Evolutionary conservation across 495 filamentous ascomycete genomes (phyloP).

Genomic region (Penicillium mononematosum): DNA sequence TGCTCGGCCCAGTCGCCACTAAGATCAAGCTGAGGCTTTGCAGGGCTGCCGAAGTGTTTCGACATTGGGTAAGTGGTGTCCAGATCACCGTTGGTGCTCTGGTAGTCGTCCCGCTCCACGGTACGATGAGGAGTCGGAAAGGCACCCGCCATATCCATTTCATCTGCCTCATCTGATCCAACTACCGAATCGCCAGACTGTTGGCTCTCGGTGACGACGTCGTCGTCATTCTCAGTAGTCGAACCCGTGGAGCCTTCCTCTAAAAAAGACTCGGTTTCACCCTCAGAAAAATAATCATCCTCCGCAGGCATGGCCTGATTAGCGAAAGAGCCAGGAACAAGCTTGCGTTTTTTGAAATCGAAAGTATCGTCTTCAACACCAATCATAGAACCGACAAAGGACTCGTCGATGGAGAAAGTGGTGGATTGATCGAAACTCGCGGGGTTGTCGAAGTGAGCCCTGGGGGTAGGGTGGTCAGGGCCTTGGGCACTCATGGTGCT

Average conservation of each 20-base stretch:
- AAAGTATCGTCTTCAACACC: slow-evolving; percentile 76
- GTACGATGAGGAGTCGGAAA: slow-evolving; percentile 64
- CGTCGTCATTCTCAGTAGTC: slow-evolving; percentile 62
- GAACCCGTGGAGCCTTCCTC: slow-evolving; percentile 83
- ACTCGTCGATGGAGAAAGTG: slow-evolving; percentile 52
- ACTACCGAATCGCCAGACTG: slow-evolving; percentile 63
- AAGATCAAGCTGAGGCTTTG: slow-evolving; percentile 56
- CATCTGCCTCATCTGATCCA: slow-evolving; percentile 68
- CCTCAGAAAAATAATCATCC: slow-evolving; percentile 41
- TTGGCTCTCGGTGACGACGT: slow-evolving; percentile 57
- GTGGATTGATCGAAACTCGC: slow-evolving; percentile 45
- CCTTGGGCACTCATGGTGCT: slow-evolving; percentile 55
- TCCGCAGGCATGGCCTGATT: slow-evolving; percentile 54
- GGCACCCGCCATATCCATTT: slow-evolving; percentile 75
- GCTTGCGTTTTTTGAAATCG: slow-evolving; percentile 70
- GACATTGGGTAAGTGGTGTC: slow-evolving; percentile 42
- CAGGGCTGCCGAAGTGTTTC: slow-evolving; percentile 54
- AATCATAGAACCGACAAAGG: slow-evolving; percentile 46
- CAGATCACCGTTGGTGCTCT: slow-evolving; percentile 44
- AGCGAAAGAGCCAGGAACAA: slow-evolving; percentile 78
- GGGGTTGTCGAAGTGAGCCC: slow-evolving; percentile 41
- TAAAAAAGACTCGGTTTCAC: slow-evolving; percentile 76
- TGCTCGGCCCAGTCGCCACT: slow-evolving; percentile 84
- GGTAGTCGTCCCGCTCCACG: slow-evolving; percentile 59
- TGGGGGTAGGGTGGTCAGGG: slow-evolving; percentile 57